Evolutionary conservation across 129 eudicot species (phyloP).

Genomic region (Centella asiatica): DNA sequence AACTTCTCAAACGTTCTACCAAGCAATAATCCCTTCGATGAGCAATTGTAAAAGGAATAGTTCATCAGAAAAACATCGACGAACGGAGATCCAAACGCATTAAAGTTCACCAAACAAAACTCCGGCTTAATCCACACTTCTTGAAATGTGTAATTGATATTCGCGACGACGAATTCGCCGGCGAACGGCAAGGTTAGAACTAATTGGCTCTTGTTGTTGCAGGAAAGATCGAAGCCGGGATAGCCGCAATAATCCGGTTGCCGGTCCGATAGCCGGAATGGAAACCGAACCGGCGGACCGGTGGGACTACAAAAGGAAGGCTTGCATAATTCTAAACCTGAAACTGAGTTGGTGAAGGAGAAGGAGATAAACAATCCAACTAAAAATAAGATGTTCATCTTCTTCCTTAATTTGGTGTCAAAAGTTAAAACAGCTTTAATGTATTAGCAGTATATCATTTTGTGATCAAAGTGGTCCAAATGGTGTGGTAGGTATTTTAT

Average conservation of each 20-base stretch:
- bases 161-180: conserved; percentile 32
- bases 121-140: conserved; percentile 33
- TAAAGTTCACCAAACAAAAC: conserved; percentile 33
- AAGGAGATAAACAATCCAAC: conserved; percentile 12
- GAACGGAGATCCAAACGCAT: conserved; percentile 23
- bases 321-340: conserved; percentile 15
- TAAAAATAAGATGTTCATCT: conserved; percentile 5
- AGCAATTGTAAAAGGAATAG: conserved; percentile 47
- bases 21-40: conserved; percentile 5
- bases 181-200: conserved; percentile 30
- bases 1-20: conserved; percentile 13
- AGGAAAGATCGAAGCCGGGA: conserved; percentile 52
- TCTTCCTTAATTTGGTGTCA: conserved; percentile 12
- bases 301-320: conserved; percentile 29
- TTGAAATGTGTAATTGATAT: conserved; percentile 34
- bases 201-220: conserved; percentile 41
- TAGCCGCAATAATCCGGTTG: conserved; percentile 53
- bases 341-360: conserved; percentile 12
- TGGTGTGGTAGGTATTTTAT: no score
- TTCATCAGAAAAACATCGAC: neutral
- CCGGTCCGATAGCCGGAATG: conserved; percentile 43
- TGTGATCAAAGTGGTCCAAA: no score
- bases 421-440: neutral
- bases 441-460: no score
- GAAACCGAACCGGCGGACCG: conserved; percentile 61